Conservation (phyloP, 768 basidiomycete genomes). For the Fomitopsis pulvina region DNA sequence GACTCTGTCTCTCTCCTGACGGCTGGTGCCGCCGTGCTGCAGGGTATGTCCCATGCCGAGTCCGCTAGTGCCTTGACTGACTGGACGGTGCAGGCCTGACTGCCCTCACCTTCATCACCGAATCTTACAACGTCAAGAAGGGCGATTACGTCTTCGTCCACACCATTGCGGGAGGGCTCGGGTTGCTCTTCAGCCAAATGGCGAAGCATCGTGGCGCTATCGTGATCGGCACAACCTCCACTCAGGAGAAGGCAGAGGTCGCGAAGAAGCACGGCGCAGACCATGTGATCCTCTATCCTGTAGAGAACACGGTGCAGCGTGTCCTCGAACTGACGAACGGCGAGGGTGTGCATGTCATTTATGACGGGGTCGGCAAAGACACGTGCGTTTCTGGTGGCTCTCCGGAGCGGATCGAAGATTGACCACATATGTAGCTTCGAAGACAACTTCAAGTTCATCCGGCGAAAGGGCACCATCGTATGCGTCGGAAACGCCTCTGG, state of each 20-base stretch:
- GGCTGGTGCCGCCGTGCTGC: conserved; percentile 64
- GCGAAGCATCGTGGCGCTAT: conserved; percentile 71
- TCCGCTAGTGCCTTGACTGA: background rate
- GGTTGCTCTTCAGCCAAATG: conserved; percentile 60
- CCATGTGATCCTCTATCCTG: conserved; percentile 78
- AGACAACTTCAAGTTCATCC: conserved; percentile 70
- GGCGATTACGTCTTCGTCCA: conserved; percentile 81
- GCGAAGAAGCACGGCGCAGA: conserved; percentile 78
- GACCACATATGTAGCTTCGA: conserved; percentile 48
- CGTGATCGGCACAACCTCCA: conserved; percentile 92
- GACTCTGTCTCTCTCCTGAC: conserved; percentile 46
- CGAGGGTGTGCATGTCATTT: conserved; percentile 78
- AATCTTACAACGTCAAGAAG: conserved; percentile 78
- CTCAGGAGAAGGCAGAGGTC: conserved; percentile 71
- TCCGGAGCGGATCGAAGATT: background rate
- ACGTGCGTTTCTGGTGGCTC: conserved; percentile 48
- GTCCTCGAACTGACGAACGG: conserved; percentile 74
- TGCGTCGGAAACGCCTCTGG: conserved; percentile 90
- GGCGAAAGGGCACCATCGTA: conserved; percentile 81
- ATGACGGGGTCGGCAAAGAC: conserved; percentile 96
- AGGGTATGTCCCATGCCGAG: conserved; percentile 30
- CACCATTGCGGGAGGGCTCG: conserved; percentile 90
- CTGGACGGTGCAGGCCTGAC: conserved; percentile 44
- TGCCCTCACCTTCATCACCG: conserved; percentile 67
- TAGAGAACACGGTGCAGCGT: conserved; percentile 66